phyloP scores from a whole-genome alignment of 768 basidiomycete genomes.

The Erythrobasidium yunnanense region DNA sequence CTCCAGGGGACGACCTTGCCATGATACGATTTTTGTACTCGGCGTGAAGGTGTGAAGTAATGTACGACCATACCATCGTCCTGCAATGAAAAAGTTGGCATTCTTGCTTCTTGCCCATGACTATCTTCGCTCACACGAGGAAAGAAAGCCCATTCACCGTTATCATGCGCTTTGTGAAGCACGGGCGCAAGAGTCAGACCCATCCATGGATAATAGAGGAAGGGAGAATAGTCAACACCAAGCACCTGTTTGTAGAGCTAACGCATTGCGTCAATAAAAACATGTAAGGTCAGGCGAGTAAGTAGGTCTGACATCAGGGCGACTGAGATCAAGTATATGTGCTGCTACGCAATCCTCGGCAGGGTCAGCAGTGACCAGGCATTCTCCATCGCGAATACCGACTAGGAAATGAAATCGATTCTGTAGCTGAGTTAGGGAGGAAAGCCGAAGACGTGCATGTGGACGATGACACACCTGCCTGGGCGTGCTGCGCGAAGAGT shows the following conservation, averaged over 20 bases:
- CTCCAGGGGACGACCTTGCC: neutral
- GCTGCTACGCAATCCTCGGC: neutral
- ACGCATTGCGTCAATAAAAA: neutral
- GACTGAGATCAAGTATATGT: neutral
- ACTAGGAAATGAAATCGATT: neutral
- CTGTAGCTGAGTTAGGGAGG: neutral
- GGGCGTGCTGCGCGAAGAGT: neutral
- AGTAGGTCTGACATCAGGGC: neutral
- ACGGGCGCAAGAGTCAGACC: neutral
- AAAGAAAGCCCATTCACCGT: neutral
- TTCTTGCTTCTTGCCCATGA: neutral
- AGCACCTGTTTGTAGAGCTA: neutral
- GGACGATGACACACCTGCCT: neutral
- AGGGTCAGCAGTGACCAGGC: neutral
- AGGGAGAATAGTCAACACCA: neutral
- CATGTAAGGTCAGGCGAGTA: neutral
- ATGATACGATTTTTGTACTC: neutral
- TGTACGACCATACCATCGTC: neutral
- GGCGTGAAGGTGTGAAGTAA: neutral
- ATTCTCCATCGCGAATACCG: neutral
- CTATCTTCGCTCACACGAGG: neutral
- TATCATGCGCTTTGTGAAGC: neutral
- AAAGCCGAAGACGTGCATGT: neutral
- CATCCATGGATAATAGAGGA: constrained; percentile 3
- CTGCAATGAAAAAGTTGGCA: neutral